These are phyloP conservation scores for Tillandsia leiboldiana DNA, from an alignment of 176 grass and related monocot species.

Conservation along the genomic window DNA sequence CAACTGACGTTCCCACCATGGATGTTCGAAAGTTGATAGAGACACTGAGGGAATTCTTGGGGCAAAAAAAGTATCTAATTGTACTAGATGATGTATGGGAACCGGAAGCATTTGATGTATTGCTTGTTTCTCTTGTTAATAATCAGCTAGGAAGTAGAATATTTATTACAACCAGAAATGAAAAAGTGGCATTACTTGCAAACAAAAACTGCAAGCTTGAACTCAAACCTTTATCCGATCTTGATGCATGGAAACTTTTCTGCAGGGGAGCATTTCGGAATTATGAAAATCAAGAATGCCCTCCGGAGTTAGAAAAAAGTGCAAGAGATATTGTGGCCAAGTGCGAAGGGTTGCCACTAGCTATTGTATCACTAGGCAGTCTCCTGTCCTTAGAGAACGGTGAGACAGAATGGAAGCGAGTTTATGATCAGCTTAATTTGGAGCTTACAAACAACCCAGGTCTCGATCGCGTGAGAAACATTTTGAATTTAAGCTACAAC, in stretches of 20 bases:
- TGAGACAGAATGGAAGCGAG: constrained; percentile 17
- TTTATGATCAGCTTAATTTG: constrained; percentile 29
- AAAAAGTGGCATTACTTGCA: constrained; percentile 28
- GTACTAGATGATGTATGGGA: constrained; percentile 42
- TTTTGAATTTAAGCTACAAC: constrained; percentile 18
- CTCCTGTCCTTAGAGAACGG: constrained; percentile 4
- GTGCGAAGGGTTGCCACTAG: constrained; percentile 44
- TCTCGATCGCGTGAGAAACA: constrained; percentile 14
- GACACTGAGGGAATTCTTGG: background rate
- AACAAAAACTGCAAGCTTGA: constrained; percentile 15
- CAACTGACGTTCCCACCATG: background rate
- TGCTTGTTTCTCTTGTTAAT: constrained; percentile 13
- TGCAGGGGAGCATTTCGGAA: constrained; percentile 29
- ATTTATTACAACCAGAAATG: constrained; percentile 18
- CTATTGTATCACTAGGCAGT: constrained; percentile 20
- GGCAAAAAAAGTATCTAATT: constrained; percentile 25
- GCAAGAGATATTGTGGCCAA: constrained; percentile 22
- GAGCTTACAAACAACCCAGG: constrained; percentile 30
- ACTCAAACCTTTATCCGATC: constrained; percentile 5
- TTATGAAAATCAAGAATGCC: constrained; percentile 12
- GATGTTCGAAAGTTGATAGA: constrained; percentile 11
- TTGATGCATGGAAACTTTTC: constrained; percentile 32
- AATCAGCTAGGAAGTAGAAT: constrained; percentile 14
- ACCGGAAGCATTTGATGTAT: background rate
- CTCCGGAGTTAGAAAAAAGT: constrained; percentile 1